Percentiles rank a stretch among this genome's conserved stretches.
Conservation (phyloP, 306 rosid species). For the Lathyrus sativus region DNA sequence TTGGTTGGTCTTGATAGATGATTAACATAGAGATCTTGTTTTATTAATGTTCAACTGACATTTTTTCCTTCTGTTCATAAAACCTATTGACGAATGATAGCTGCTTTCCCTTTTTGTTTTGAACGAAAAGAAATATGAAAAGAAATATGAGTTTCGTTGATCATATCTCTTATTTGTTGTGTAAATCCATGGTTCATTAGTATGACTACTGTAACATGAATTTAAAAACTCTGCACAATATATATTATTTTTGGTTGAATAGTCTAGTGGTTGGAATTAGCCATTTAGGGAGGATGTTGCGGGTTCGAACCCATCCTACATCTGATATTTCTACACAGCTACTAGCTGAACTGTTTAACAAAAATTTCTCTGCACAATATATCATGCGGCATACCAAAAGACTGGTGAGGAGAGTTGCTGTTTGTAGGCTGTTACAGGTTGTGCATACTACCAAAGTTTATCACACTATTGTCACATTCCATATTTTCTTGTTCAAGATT, state of each 20-base stretch:
- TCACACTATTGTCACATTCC: not conserved
- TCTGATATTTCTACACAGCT: too few relatives aligned
- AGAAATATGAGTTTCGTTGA: not conserved
- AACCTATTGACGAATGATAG: constrained; percentile 10
- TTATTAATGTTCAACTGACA: constrained; percentile 10
- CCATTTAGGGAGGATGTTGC: not conserved
- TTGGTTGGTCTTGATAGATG: constrained; percentile 29
- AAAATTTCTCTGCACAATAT: too few relatives aligned
- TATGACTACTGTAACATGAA: constrained; percentile 8
- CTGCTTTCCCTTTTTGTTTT: constrained; percentile 2
- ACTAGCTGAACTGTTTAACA: not conserved
- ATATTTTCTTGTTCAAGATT: not conserved
- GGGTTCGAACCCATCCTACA: not conserved
- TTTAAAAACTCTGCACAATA: not conserved
- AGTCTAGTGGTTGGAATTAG: too few relatives aligned
- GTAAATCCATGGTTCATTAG: constrained; percentile 9
- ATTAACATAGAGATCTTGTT: constrained; percentile 12
- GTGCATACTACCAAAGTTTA: too few relatives aligned
- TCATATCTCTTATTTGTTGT: not conserved
- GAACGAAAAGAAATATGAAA: too few relatives aligned
- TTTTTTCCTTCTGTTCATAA: constrained; percentile 15
- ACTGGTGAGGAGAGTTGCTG: not conserved
- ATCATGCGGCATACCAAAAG: not conserved
- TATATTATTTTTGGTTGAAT: not conserved
- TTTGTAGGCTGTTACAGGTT: not conserved